These are phyloP conservation scores for Musa beccarii DNA, from an alignment of 176 grass and related monocot genomes.

Conservation along the genomic window DNA sequence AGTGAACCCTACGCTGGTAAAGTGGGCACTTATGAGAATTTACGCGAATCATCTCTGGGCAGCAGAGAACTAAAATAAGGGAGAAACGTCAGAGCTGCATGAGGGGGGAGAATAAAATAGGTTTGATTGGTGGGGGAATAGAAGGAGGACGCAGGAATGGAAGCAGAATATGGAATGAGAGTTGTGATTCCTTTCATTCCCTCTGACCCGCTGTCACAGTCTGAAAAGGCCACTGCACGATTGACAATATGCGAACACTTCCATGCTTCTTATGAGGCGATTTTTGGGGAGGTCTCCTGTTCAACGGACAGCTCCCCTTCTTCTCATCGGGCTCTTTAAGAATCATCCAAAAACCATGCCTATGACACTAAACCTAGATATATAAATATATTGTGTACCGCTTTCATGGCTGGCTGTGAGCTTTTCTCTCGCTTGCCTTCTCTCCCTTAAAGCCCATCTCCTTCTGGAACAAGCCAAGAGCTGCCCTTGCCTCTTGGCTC, in stretches of 20 bases:
- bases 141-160: background rate
- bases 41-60: background rate
- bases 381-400: background rate
- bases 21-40: background rate
- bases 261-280: slow-evolving; percentile 16
- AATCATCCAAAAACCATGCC: slow-evolving; percentile 12
- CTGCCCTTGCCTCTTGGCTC: slow-evolving; percentile 2
- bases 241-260: background rate
- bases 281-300: slow-evolving; percentile 20
- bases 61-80: background rate
- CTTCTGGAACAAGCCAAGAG: slow-evolving; percentile 9
- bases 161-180: slow-evolving; percentile 15
- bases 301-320: slow-evolving; percentile 20
- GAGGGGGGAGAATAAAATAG: background rate
- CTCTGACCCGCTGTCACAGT: background rate
- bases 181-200: slow-evolving; percentile 6
- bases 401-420: background rate
- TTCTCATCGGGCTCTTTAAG: background rate
- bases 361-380: slow-evolving; percentile 8
- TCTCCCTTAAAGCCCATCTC: slow-evolving; percentile 17
- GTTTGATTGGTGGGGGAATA: background rate
- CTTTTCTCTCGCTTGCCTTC: background rate
- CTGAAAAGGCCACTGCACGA: background rate
- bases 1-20: no score
- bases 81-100: background rate